Evolutionary conservation across 148 eudicot species (phyloP).

Genomic region (Chenopodium formosanum): DNA sequence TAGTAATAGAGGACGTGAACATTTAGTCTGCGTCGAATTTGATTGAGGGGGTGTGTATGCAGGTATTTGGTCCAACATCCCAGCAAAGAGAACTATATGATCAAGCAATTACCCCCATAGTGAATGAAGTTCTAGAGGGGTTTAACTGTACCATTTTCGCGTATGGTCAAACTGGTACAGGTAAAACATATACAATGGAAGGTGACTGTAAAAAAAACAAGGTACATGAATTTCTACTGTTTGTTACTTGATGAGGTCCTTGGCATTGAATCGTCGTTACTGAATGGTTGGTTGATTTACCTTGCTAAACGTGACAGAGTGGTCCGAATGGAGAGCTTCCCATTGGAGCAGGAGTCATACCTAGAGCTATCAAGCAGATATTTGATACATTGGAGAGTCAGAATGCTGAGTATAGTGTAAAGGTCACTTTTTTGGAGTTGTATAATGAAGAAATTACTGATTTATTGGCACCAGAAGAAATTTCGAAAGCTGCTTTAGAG

Average conservation of each 20-base stretch:
- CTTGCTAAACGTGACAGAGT: constrained; percentile 38
- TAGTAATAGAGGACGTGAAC: background rate
- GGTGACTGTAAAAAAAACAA: constrained; percentile 86
- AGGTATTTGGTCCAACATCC: constrained; percentile 96
- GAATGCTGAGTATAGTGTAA: constrained; percentile 93
- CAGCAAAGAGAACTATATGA: constrained; percentile 83
- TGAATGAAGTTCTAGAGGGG: constrained; percentile 91
- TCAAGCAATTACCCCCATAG: constrained; percentile 90
- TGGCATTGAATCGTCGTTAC: background rate
- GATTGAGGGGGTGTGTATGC: constrained; percentile 9
- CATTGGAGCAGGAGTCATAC: constrained; percentile 93
- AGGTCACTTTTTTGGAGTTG: constrained; percentile 90
- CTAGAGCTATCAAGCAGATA: constrained; percentile 88
- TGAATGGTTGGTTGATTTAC: background rate
- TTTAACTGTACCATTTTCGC: constrained; percentile 98
- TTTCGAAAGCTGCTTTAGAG: constrained; percentile 60
- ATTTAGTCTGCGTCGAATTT: background rate
- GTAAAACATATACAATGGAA: constrained; percentile 99
- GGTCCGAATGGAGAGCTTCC: constrained; percentile 86
- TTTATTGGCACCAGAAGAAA: constrained; percentile 90
- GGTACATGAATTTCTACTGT: constrained; percentile 35
- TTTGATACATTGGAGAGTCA: constrained; percentile 93
- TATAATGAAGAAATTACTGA: constrained; percentile 98
- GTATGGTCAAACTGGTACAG: constrained; percentile 98
- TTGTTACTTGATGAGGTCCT: background rate